These are phyloP conservation scores for Posidonia oceanica DNA, from an alignment of 116 monocot species.

Conservation along the genomic window DNA sequence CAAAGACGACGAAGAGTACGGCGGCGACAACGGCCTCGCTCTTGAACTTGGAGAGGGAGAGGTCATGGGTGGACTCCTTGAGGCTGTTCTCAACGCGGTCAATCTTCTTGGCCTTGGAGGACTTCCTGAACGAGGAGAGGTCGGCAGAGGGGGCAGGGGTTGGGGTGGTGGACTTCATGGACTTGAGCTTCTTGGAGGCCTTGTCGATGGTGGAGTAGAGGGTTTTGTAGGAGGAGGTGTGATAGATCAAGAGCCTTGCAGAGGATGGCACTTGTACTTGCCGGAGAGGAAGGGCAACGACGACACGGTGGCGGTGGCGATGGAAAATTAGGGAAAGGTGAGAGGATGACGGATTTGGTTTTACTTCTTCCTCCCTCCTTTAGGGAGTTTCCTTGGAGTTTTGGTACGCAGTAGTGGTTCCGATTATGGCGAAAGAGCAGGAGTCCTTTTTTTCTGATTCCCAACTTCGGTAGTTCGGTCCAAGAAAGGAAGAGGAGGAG, in stretches of 20 bases:
- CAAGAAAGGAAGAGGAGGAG: too few relatives aligned
- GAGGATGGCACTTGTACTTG: constrained; percentile 58
- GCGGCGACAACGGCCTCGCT: constrained; percentile 83
- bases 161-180: constrained; percentile 52
- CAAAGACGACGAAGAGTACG: constrained; percentile 90
- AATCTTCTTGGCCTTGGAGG: constrained; percentile 71
- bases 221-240: constrained; percentile 81
- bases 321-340: background rate
- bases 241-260: constrained; percentile 94
- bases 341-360: background rate
- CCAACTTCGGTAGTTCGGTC: too few relatives aligned
- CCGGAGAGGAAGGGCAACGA: constrained; percentile 5
- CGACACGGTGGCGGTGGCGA: background rate
- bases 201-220: constrained; percentile 85
- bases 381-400: too few relatives aligned
- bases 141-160: constrained; percentile 8
- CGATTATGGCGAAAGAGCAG: too few relatives aligned
- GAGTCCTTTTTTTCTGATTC: too few relatives aligned
- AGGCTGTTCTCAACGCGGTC: constrained; percentile 86
- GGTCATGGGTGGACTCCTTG: constrained; percentile 90
- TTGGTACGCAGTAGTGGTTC: too few relatives aligned
- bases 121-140: constrained; percentile 15
- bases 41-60: constrained; percentile 94
- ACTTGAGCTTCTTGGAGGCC: constrained; percentile 80
- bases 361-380: too few relatives aligned